Conservation (phyloP, 2,329 filamentous ascomycete genomes). For the Phyllosticta citriasiana region DNA sequence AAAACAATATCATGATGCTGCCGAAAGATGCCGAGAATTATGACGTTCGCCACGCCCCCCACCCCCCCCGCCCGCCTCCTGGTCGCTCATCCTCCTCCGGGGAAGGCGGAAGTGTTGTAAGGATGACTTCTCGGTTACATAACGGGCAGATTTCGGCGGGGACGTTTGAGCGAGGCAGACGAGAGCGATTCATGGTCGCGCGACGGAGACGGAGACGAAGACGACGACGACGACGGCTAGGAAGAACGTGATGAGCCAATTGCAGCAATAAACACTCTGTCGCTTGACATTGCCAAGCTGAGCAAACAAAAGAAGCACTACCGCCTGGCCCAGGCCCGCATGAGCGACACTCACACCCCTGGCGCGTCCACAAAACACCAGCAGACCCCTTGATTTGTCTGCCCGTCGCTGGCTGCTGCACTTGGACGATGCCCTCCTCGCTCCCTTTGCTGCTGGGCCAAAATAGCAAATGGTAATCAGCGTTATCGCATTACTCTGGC, state of each 20-base stretch:
- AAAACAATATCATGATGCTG: too few species aligned
- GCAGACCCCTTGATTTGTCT: not conserved
- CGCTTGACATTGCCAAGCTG: not conserved
- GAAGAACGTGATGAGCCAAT: not conserved
- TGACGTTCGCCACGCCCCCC: not conserved
- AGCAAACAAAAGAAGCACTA: not conserved
- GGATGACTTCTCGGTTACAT: not conserved
- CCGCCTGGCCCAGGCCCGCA: not conserved
- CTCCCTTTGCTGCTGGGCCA: not conserved
- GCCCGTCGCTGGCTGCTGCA: too few species aligned
- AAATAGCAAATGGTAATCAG: not conserved
- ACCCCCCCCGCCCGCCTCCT: too few species aligned
- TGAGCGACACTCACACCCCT: not conserved
- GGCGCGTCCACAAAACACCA: not conserved
- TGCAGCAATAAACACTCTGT: not conserved
- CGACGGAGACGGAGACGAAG: too few species aligned
- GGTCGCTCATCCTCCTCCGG: too few species aligned
- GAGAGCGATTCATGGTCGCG: too few species aligned
- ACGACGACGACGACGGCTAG: too few species aligned
- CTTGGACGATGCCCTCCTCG: not conserved
- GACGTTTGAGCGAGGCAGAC: not conserved
- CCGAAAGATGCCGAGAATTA: too few species aligned
- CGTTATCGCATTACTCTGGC: not conserved
- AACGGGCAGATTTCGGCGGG: not conserved
- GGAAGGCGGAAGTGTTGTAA: not conserved